Evolutionary conservation across 2,329 filamentous ascomycete genomes (phyloP).

Genomic region (Torrubiellomyces zombiae): DNA sequence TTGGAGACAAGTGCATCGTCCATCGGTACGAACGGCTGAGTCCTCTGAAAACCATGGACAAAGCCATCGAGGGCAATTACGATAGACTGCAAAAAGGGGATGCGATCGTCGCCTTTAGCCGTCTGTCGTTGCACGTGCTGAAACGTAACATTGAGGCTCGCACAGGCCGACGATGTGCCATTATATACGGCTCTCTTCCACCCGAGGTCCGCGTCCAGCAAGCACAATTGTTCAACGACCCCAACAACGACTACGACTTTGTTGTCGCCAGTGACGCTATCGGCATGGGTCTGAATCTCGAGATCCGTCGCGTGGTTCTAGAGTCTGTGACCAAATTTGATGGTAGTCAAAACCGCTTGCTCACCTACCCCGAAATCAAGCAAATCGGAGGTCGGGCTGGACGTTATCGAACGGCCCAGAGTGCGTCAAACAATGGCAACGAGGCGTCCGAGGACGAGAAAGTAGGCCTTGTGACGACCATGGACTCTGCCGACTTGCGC

Average conservation of each 20-base stretch:
- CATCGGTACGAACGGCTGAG: conserved; percentile 76
- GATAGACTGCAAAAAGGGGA: conserved; percentile 68
- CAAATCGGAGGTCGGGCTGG: conserved; percentile 91
- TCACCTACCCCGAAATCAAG: conserved; percentile 68
- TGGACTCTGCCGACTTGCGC: conserved; percentile 53
- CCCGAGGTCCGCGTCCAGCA: conserved; percentile 88
- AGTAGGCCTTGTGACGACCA: conserved; percentile 61
- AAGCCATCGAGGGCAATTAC: conserved; percentile 48
- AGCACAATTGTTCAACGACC: conserved; percentile 86
- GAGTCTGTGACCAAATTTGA: conserved; percentile 62
- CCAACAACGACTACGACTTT: conserved; percentile 87
- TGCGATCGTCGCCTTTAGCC: conserved; percentile 74
- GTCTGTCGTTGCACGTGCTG: conserved; percentile 63
- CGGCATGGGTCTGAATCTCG: conserved; percentile 91
- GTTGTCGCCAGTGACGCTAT: conserved; percentile 91
- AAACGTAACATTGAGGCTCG: conserved; percentile 59
- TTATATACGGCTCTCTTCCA: conserved; percentile 82
- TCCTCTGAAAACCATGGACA: conserved; percentile 48
- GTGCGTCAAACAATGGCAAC: conserved; percentile 4
- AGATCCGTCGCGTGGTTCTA: conserved; percentile 80
- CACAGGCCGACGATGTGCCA: conserved; percentile 69
- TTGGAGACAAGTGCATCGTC: conserved; percentile 69
- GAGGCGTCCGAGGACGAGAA: conserved; percentile 16
- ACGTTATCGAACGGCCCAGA: conserved; percentile 53
- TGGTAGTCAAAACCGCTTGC: conserved; percentile 34